A percentile compares a stretch with the other conserved stretches of the same genome.
Evolutionary conservation across 768 basidiomycete species (phyloP).

Genomic region (Tricholoma terreum): DNA sequence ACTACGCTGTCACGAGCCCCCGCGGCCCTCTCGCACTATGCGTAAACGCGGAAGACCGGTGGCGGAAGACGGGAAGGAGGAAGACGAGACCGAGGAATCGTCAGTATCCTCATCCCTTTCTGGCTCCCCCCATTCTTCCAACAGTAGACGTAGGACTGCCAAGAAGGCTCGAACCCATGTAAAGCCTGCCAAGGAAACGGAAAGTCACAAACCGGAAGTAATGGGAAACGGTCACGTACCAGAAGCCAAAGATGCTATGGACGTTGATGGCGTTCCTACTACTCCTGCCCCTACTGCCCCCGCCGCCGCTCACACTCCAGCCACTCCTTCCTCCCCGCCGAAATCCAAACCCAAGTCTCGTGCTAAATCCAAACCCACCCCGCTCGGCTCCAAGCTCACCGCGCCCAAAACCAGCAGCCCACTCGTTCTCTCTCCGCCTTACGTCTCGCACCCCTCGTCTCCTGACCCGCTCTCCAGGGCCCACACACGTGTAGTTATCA

Average conservation of each 20-base stretch:
- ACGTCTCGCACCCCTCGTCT: slow-evolving; percentile 5
- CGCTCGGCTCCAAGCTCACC: slow-evolving; percentile 1
- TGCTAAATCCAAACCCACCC: slow-evolving; percentile 14
- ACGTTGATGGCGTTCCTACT: slow-evolving; percentile 12
- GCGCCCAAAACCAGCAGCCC: slow-evolving; percentile 21
- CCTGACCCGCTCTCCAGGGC: slow-evolving; percentile 8
- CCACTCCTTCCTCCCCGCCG: slow-evolving; percentile 11
- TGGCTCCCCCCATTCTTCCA: slow-evolving; percentile 15
- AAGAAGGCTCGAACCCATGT: slow-evolving; percentile 17
- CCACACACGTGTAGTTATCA: slow-evolving; percentile 6
- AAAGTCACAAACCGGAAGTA: slow-evolving; percentile 1
- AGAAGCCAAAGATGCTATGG: slow-evolving; percentile 11
- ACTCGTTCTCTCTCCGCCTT: slow-evolving; percentile 17
- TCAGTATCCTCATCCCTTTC: slow-evolving; percentile 10
- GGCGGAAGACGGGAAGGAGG: slow-evolving; percentile 10
- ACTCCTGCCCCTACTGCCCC: not conserved
- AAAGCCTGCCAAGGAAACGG: not conserved
- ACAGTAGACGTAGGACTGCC: slow-evolving; percentile 14
- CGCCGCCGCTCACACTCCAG: not conserved
- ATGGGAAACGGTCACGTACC: not conserved
- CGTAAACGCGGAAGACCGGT: slow-evolving; percentile 27
- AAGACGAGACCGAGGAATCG: slow-evolving; percentile 12
- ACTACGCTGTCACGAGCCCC: slow-evolving; percentile 51
- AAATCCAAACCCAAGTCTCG: slow-evolving; percentile 17
- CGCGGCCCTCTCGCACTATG: slow-evolving; percentile 22